A percentile compares a stretch with the other conserved stretches of the same genome.
Conservation (phyloP, 2,329 filamentous ascomycete genomes). For the Verticillium tricorpus region DNA sequence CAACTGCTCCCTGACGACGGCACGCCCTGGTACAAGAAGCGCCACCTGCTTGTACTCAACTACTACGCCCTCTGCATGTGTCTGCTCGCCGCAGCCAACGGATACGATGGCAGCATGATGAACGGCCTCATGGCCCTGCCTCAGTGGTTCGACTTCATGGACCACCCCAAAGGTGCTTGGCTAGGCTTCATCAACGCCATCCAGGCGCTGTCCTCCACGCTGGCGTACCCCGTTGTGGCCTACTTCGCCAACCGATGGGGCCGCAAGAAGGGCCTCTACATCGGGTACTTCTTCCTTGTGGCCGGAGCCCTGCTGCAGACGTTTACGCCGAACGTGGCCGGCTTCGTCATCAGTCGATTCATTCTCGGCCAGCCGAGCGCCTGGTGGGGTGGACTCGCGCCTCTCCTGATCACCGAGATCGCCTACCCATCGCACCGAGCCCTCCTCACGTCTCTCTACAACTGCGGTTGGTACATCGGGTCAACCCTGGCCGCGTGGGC, state of each 20-base stretch:
- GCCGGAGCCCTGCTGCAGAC: conserved; percentile 23
- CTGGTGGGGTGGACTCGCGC: conserved; percentile 24
- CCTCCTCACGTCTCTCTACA: conserved; percentile 16
- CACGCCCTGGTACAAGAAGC: conserved; percentile 4
- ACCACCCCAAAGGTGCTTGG: conserved; percentile 2
- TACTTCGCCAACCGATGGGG: conserved; percentile 28
- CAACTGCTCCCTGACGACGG: conserved; percentile 3
- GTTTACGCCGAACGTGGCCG: conserved; percentile 16
- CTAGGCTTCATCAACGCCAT: conserved; percentile 4
- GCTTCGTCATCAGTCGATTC: conserved; percentile 29
- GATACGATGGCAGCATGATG: conserved; percentile 47
- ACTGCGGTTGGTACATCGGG: conserved; percentile 14
- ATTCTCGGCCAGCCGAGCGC: conserved; percentile 29
- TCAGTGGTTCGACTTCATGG: conserved; percentile 6
- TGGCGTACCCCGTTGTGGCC: conserved; percentile 21
- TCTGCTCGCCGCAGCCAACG: conserved; percentile 10
- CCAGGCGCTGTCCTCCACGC: conserved; percentile 15
- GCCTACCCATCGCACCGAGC: conserved; percentile 34
- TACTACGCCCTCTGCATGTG: conserved; percentile 3
- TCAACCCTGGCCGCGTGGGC: conserved; percentile 21
- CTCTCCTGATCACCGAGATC: conserved; percentile 37
- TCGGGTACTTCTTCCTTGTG: conserved; percentile 26
- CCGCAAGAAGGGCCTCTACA: conserved; percentile 23
- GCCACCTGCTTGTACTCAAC: conserved; percentile 5
- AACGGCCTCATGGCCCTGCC: conserved; percentile 56